phyloP scores from a whole-genome alignment of 371 early-diverging fungal species.

The Mortierella sp. region DNA sequence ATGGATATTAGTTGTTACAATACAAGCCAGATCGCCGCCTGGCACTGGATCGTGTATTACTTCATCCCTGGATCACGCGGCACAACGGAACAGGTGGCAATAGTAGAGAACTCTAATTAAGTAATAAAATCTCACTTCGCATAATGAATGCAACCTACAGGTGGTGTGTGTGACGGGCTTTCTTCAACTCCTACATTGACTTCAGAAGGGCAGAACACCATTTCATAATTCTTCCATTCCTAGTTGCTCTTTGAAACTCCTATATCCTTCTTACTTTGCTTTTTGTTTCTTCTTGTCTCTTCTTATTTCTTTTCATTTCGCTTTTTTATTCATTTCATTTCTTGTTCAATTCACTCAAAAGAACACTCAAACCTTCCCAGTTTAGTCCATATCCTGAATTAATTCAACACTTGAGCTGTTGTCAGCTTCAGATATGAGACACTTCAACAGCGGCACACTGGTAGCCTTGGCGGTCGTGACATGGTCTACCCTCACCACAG shows the following conservation, averaged over 20 bases:
- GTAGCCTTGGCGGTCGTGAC: background rate
- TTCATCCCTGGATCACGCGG: slow-evolving; percentile 85
- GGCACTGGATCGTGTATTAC: slow-evolving; percentile 76
- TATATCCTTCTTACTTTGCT: too few species aligned
- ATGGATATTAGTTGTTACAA: slow-evolving; percentile 71
- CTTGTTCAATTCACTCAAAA: background rate
- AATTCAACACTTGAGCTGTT: background rate
- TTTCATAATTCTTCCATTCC: background rate
- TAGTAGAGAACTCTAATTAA: background rate
- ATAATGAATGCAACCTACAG: too few species aligned
- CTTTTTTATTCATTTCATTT: background rate
- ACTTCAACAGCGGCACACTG: slow-evolving; percentile 1
- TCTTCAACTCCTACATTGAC: background rate
- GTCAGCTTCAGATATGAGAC: background rate
- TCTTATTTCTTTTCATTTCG: background rate
- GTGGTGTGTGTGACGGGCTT: background rate
- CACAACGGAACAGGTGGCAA: slow-evolving; percentile 12
- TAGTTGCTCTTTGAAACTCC: background rate
- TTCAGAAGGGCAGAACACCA: background rate
- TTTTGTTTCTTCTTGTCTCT: background rate
- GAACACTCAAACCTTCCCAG: background rate
- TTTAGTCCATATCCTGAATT: background rate
- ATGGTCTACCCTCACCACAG: background rate
- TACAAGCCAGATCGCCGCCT: slow-evolving; percentile 83
- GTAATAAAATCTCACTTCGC: background rate